Percentiles rank a stretch among this genome's conserved stretches.
Conservation (phyloP, 116 monocot species). For the Papilionanthe hybrid region DNA sequence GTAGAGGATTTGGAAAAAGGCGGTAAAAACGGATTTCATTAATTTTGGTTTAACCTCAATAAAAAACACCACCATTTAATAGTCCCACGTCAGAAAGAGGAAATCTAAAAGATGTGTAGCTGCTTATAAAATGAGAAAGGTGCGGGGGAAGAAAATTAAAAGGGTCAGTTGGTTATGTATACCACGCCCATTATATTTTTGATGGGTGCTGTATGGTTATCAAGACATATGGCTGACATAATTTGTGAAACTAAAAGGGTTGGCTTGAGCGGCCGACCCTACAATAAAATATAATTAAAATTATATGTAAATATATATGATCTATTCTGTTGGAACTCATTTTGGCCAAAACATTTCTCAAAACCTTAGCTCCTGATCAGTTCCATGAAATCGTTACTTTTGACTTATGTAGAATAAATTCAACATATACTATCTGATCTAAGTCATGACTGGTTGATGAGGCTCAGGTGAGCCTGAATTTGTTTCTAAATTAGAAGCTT, state of each 20-base stretch:
- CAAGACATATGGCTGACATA: constrained; percentile 99
- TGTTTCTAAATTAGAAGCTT: too few relatives aligned
- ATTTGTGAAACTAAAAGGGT: constrained; percentile 74
- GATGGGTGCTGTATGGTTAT: constrained; percentile 98
- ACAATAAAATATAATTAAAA: neutral
- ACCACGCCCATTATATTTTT: constrained; percentile 52
- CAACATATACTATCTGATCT: too few relatives aligned
- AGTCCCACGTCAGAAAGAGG: constrained; percentile 18
- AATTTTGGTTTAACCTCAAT: neutral
- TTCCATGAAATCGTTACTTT: too few relatives aligned
- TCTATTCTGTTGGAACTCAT: too few relatives aligned
- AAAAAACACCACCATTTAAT: neutral
- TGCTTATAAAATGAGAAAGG: constrained; percentile 5
- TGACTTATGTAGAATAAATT: too few relatives aligned
- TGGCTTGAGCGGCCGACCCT: constrained; percentile 98
- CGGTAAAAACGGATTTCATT: neutral
- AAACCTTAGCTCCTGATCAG: too few relatives aligned
- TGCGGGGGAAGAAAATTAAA: neutral
- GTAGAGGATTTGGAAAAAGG: neutral
- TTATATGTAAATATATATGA: too few relatives aligned
- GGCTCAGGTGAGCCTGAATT: too few relatives aligned
- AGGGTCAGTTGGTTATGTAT: constrained; percentile 99
- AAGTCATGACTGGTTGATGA: too few relatives aligned
- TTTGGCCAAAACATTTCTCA: too few relatives aligned
- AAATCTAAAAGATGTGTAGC: neutral